These are phyloP conservation scores for Galerina marginata DNA, from an alignment of 768 basidiomycete species.

Conservation along the genomic window DNA sequence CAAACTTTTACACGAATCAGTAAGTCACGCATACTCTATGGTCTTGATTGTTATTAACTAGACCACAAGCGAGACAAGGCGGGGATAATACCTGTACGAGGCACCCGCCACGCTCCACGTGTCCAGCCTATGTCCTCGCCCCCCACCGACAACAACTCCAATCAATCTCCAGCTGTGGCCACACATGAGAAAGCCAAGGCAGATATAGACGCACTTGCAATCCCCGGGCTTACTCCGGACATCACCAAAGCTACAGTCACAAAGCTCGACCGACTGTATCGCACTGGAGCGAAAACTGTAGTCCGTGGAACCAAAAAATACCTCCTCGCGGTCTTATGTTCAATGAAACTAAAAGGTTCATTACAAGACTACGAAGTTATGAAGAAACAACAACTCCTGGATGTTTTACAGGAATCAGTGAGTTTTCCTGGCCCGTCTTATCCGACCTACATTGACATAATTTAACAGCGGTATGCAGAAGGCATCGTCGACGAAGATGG, in stretches of 20 bases:
- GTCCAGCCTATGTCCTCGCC: no score
- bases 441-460: no score
- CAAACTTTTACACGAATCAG: no score
- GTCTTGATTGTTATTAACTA: no score
- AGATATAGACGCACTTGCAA: no score
- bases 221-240: background rate
- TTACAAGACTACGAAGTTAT: background rate
- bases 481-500: background rate
- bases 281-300: background rate
- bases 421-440: background rate
- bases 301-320: background rate
- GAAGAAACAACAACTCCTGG: background rate
- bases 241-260: background rate
- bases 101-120: no score
- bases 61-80: no score
- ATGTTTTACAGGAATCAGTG: background rate
- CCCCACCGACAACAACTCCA: no score
- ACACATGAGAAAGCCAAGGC: no score
- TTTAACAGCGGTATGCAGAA: background rate
- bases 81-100: no score
- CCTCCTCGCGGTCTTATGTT: background rate
- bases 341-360: background rate
- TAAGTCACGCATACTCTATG: no score
- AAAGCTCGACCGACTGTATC: background rate
- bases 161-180: no score